phyloP scores from a whole-genome alignment of 441 rosid genomes.

The Aquilaria agallochum region DNA sequence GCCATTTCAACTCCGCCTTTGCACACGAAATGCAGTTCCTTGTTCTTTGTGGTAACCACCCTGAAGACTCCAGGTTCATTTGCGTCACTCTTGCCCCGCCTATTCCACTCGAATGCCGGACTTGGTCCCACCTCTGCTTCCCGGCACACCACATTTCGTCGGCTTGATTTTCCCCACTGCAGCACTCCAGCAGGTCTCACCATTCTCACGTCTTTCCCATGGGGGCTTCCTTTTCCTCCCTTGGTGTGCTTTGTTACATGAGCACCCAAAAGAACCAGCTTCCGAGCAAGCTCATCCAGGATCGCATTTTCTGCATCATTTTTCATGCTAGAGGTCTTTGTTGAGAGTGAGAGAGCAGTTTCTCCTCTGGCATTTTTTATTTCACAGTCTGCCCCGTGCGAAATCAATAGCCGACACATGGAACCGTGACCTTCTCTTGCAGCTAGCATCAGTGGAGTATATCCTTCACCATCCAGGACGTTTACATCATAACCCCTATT shows the following conservation, averaged over 20 bases:
- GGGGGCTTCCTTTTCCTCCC: conserved; percentile 76
- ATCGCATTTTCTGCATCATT: conserved; percentile 53
- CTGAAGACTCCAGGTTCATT: conserved; percentile 61
- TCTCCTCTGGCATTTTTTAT: conserved; percentile 60
- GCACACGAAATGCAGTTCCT: conserved; percentile 79
- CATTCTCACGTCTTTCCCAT: conserved; percentile 57
- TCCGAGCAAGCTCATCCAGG: conserved; percentile 66
- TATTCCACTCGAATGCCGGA: conserved; percentile 40
- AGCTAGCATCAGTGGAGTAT: conserved; percentile 95
- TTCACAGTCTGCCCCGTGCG: conserved; percentile 57
- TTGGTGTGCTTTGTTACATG: conserved; percentile 71
- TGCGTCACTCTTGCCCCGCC: conserved; percentile 36
- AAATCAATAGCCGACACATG: conserved; percentile 61
- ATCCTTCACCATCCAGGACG: conserved; percentile 66
- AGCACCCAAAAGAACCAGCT: conserved; percentile 51
- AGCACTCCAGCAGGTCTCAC: conserved; percentile 49
- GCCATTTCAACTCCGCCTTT: conserved; percentile 80
- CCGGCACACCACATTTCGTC: conserved; percentile 62
- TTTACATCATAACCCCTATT: conserved; percentile 77
- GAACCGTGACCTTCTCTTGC: conserved; percentile 73
- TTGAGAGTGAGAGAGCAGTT: conserved; percentile 61
- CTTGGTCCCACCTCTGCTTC: conserved; percentile 66
- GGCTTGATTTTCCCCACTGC: conserved; percentile 76
- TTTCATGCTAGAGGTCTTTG: conserved; percentile 15
- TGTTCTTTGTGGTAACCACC: conserved; percentile 61